A percentile compares a stretch with the other conserved stretches of the same genome.
Conservation (phyloP, 495 filamentous ascomycete genomes). For the Penicillium odoratum region DNA sequence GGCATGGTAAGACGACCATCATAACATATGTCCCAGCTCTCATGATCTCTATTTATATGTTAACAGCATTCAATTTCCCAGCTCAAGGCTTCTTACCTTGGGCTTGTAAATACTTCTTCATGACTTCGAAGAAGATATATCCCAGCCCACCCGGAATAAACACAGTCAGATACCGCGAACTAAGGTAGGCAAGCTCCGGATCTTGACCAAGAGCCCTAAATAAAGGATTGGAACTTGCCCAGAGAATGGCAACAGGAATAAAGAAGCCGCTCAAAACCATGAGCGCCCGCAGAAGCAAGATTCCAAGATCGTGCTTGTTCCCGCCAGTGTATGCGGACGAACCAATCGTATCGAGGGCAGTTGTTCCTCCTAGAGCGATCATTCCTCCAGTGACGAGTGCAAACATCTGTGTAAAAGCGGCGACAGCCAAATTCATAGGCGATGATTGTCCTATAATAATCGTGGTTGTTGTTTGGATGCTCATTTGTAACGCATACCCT, state of each 20-base stretch:
- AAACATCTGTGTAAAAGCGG: constrained; percentile 93
- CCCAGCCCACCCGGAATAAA: constrained; percentile 85
- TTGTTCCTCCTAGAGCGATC: constrained; percentile 85
- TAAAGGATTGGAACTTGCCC: constrained; percentile 74
- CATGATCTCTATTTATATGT: constrained; percentile 63
- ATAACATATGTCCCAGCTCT: constrained; percentile 85
- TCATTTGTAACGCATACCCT: constrained; percentile 87
- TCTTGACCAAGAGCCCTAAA: constrained; percentile 80
- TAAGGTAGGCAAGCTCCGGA: constrained; percentile 71
- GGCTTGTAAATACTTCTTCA: constrained; percentile 92
- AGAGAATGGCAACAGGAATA: constrained; percentile 70
- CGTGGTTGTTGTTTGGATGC: constrained; percentile 81
- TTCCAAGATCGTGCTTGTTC: constrained; percentile 79
- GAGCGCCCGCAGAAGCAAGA: constrained; percentile 78
- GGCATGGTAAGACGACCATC: constrained; percentile 78
- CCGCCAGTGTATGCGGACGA: constrained; percentile 83
- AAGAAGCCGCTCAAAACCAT: constrained; percentile 75
- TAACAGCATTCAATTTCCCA: background rate
- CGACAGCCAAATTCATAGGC: constrained; percentile 77
- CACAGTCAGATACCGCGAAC: constrained; percentile 71
- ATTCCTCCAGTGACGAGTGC: constrained; percentile 90
- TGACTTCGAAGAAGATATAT: constrained; percentile 87
- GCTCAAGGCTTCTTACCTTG: constrained; percentile 56
- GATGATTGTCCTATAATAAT: constrained; percentile 80
- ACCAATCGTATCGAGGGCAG: constrained; percentile 83